phyloP scores from a whole-genome alignment of 2,329 filamentous ascomycete genomes.

The Pezicula rhizophila region DNA sequence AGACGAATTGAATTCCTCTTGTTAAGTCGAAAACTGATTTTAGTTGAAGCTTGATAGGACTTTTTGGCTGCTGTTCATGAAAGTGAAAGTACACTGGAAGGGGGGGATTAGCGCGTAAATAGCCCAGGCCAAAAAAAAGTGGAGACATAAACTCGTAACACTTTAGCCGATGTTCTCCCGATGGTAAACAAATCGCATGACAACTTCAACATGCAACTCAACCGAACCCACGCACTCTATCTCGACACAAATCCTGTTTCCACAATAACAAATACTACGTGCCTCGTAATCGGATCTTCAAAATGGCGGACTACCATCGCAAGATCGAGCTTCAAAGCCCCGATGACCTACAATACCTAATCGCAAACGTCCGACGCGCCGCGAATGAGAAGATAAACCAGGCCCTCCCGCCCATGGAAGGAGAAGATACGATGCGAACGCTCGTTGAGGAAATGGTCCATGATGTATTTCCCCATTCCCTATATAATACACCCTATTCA shows the following conservation, averaged over 20 bases:
- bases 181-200: not conserved
- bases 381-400: constrained; percentile 62
- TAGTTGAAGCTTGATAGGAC: no score
- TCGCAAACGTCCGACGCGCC: constrained; percentile 62
- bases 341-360: constrained; percentile 65
- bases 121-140: no score
- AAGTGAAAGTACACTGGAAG: no score
- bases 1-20: no score
- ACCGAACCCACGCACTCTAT: not conserved
- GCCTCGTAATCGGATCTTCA: not conserved
- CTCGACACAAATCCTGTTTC: not conserved
- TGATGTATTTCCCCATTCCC: constrained; percentile 37
- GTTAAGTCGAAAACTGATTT: no score
- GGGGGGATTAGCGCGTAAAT: no score
- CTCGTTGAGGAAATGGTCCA: constrained; percentile 55
- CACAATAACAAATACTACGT: not conserved
- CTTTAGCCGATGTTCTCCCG: no score
- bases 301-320: constrained; percentile 45
- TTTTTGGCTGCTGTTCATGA: no score
- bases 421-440: constrained; percentile 51
- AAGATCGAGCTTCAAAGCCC: constrained; percentile 76
- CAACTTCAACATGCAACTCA: not conserved
- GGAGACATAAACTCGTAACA: no score
- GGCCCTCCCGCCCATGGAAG: constrained; percentile 60
- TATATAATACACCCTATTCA: not conserved